Evolutionary conservation across 768 basidiomycete genomes (phyloP).

Genomic region (Mrakia gelida): DNA sequence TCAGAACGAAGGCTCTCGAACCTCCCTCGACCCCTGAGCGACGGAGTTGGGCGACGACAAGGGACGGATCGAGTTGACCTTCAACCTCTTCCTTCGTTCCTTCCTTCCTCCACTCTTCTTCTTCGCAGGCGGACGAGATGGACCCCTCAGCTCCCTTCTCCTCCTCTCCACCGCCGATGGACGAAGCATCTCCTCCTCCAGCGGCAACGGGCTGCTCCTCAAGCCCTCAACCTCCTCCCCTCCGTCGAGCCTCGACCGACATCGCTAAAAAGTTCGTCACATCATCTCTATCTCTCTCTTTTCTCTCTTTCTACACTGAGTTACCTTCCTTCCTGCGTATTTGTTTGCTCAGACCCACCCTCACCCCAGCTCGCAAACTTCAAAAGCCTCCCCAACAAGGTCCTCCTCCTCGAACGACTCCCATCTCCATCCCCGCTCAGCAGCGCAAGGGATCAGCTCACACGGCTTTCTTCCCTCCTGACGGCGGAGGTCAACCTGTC

Average conservation of each 20-base stretch:
- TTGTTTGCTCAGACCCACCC: background rate
- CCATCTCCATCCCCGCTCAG: background rate
- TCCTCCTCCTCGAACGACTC: background rate
- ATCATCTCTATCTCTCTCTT: background rate
- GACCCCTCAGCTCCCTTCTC: background rate
- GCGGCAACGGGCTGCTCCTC: background rate
- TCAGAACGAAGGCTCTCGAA: background rate
- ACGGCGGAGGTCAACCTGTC: background rate
- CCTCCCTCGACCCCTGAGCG: background rate
- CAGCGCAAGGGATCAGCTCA: background rate
- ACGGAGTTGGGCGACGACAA: background rate
- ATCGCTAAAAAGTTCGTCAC: background rate
- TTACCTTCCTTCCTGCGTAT: background rate
- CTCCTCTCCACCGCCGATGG: background rate
- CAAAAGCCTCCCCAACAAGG: background rate
- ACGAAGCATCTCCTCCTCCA: background rate
- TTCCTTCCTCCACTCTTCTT: background rate
- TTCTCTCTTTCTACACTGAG: background rate
- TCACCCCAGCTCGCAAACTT: background rate
- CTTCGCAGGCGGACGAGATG: background rate
- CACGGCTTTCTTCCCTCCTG: conserved; percentile 5
- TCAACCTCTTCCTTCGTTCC: background rate
- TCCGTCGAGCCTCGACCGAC: background rate
- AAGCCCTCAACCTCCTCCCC: background rate
- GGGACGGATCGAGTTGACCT: background rate